Evolutionary conservation across 768 basidiomycete genomes (phyloP).

Genomic region (Russula olivacea): DNA sequence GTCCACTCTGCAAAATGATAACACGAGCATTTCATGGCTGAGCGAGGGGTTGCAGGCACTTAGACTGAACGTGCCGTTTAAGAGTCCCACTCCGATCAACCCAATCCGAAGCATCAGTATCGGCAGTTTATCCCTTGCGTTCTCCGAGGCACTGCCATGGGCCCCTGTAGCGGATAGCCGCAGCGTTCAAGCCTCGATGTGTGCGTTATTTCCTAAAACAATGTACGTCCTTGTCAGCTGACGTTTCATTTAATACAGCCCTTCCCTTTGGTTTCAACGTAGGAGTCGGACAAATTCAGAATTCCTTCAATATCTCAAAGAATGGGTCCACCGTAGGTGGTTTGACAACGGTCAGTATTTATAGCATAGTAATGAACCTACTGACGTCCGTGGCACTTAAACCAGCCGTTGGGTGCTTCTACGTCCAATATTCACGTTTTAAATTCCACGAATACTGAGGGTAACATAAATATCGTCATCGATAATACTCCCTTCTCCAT

Average conservation of each 20-base stretch:
- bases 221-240: not conserved
- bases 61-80: slow-evolving; percentile 58
- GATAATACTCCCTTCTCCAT: slow-evolving; percentile 46
- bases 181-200: slow-evolving; percentile 51
- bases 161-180: slow-evolving; percentile 50
- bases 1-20: slow-evolving; percentile 53
- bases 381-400: not conserved
- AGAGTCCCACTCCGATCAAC: slow-evolving; percentile 44
- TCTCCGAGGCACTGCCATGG: slow-evolving; percentile 51
- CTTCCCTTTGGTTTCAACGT: slow-evolving; percentile 68
- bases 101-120: slow-evolving; percentile 64
- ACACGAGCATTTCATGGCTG: slow-evolving; percentile 58
- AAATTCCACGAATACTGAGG: slow-evolving; percentile 49
- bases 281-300: slow-evolving; percentile 54
- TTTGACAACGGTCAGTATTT: slow-evolving; percentile 46
- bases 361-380: not conserved
- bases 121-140: slow-evolving; percentile 50
- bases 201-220: slow-evolving; percentile 34
- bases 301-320: slow-evolving; percentile 56
- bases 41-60: slow-evolving; percentile 53
- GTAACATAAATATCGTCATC: slow-evolving; percentile 60
- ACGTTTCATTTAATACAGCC: slow-evolving; percentile 35
- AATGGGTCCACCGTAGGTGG: slow-evolving; percentile 49
- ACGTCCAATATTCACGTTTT: slow-evolving; percentile 52
- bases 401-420: slow-evolving; percentile 56